Base-by-base conservation (phyloP, 2,329 filamentous ascomycete species). In the Boeremia exigua region DNA sequence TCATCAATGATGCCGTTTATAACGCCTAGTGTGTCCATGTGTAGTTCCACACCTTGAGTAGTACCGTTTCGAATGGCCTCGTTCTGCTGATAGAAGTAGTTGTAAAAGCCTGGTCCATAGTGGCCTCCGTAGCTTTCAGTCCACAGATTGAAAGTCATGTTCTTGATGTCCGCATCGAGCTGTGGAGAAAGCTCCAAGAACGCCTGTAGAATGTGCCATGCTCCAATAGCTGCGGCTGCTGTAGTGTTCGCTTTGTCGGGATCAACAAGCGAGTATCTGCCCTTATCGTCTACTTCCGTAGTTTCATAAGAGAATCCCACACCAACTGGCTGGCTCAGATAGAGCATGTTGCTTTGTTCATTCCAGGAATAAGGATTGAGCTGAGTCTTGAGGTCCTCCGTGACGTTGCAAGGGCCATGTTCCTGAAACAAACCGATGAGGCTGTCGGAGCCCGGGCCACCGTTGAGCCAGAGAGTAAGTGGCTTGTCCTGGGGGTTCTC, bases 31-130 rank as follows among this genome's bases (percentile, higher is more conserved):
- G 82, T 82, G 54, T 84, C 81, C 52, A 85, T 83, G 28, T 80
- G 74, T 3, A 86, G 77, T 38, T 79, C 71, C 3, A 82, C 78
- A 14, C 83, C 83, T 1, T 77, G 65, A 11, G 72, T 59, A 0
- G 70, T 76, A 8, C 82, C 82, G 37, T 81, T 81, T 28, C 72
- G 63, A 59, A 86, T 84, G 28, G 78, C 76, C 51, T 80, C 68
- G 53, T 85, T 86, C 59, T 86, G 80, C 39, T 84, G 73, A 53
- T 83, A 80, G 69, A 86, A 85, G 62, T 84, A 80, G 55, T 82
- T 79, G 73, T 80, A 85, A 70, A 85, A 85, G 27, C 37, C 47
- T 1, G 81, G 81, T 4, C 81, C 81, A 58, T 83, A 83, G 62
- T 82, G 81, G 34, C 81, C 80, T 33, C 66, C 65, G 39, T 76